These are phyloP conservation scores for Crithidia thermophila DNA, from an alignment of 208 protist species.

Conservation along the genomic window DNA sequence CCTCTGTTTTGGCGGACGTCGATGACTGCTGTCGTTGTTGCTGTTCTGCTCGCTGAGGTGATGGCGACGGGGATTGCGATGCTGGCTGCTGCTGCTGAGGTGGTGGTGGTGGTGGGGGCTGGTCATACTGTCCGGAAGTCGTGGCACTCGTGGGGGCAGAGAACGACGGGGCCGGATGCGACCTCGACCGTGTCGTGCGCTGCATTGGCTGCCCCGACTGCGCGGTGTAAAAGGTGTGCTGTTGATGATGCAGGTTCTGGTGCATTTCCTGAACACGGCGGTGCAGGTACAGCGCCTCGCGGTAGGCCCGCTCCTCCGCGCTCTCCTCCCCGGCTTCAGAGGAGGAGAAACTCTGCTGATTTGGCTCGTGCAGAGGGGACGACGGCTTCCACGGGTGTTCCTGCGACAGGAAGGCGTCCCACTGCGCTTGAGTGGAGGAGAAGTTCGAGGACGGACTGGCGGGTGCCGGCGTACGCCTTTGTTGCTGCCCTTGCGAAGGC, in stretches of 20 bases:
- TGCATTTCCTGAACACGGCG: constrained; percentile 27
- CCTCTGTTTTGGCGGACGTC: too few relatives aligned
- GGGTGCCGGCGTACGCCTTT: not conserved
- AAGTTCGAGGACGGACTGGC: not conserved
- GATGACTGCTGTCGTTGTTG: too few relatives aligned
- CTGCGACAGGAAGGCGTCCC: constrained; percentile 18
- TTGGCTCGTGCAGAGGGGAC: not conserved
- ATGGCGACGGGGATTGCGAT: too few relatives aligned
- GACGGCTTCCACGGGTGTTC: constrained; percentile 11
- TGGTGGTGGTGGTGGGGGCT: too few relatives aligned
- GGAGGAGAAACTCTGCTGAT: not conserved
- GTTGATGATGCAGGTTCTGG: not conserved
- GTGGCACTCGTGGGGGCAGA: too few relatives aligned
- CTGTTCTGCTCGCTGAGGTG: too few relatives aligned
- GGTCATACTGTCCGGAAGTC: too few relatives aligned
- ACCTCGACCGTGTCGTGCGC: too few relatives aligned
- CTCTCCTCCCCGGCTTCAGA: constrained; percentile 9
- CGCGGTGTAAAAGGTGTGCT: not conserved
- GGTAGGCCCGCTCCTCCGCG: constrained; percentile 18
- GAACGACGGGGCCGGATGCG: too few relatives aligned
- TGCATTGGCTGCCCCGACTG: too few relatives aligned
- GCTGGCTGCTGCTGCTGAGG: too few relatives aligned
- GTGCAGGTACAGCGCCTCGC: constrained; percentile 28
- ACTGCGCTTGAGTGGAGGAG: constrained; percentile 17
- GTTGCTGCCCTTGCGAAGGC: not conserved